A percentile compares a stretch with the other conserved stretches of the same genome.
Evolutionary conservation across 176 grass and related monocot genomes (phyloP).

Genomic region (Avena atlantica): DNA sequence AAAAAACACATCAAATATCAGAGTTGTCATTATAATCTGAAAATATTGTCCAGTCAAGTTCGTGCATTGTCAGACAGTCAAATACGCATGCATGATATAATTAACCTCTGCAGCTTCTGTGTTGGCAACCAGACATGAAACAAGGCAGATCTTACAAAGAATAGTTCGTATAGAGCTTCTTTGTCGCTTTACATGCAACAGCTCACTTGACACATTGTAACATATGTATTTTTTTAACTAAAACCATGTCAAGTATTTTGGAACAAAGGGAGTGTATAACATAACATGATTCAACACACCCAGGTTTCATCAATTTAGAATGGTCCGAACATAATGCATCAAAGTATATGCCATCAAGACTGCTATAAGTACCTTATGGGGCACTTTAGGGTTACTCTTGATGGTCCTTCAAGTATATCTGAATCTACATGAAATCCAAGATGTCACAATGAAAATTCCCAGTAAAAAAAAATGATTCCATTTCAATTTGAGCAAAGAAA

Average conservation of each 20-base stretch:
- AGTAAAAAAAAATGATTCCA: not conserved
- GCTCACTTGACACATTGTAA: not conserved
- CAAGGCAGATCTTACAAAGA: slow-evolving; percentile 10
- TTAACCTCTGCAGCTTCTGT: not conserved
- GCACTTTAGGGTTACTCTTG: slow-evolving; percentile 90
- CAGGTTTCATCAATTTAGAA: slow-evolving; percentile 22
- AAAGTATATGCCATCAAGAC: slow-evolving; percentile 34
- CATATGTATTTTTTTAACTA: too few species aligned
- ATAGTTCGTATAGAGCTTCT: not conserved
- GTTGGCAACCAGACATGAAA: not conserved
- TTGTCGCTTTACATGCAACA: slow-evolving; percentile 10
- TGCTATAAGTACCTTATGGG: slow-evolving; percentile 83
- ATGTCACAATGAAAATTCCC: not conserved
- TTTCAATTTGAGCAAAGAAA: slow-evolving; percentile 17
- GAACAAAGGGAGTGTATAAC: not conserved
- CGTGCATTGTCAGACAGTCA: not conserved
- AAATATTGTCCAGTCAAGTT: not conserved
- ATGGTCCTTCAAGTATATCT: slow-evolving; percentile 92
- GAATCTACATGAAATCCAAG: slow-evolving; percentile 58
- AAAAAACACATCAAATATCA: slow-evolving; percentile 12
- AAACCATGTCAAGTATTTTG: too few species aligned
- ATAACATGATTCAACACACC: not conserved
- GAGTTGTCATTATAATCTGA: not conserved
- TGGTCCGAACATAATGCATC: slow-evolving; percentile 14
- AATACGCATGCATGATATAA: slow-evolving; percentile 4